Base-by-base conservation (phyloP, 2,329 filamentous ascomycete species). In the Tolypocladium pustulatum region DNA sequence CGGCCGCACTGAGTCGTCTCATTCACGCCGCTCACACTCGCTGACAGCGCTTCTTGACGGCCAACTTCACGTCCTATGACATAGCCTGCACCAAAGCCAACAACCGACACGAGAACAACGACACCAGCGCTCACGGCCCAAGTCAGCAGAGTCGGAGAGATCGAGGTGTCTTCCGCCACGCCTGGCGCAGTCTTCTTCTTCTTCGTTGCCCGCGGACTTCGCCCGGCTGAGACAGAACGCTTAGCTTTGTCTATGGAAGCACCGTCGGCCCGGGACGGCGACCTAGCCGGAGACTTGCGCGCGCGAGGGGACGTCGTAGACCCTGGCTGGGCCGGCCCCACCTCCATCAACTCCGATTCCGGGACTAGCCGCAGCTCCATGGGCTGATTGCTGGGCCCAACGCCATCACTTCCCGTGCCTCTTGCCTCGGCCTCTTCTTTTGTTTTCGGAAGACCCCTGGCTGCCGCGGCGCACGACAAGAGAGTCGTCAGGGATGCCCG, bases 401-500 rank as follows among this genome's bases (percentile, higher is more conserved):
- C 69, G 30, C 75, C 75, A 30, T 72, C 64, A 54, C 72, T 72
- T 12, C 68, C 64, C 15, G 64, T 60, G 17, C 69, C 62, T 55
- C 71, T 66, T 15, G 70, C 66, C 57, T 77, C 76, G 15, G 69
- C 68, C 58, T 80, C 77, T 55, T 80, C 76, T 55, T 78, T 77
- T 20, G 78, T 75, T 68, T 94, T 96, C 0, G 88, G 85, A 20
- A 94, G 78, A 4, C 89, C 88, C 51, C 94, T 84, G 1, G 93
- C 94, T 0, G 93, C 94, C 3, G 92, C 91, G 0, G 91, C 93
- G 67, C 91, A 96, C n/a, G 93, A 97, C 15, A 99, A 83, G 15
- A 99, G 81, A 0, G 94, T 97, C 0, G 91, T 96, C n/a, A 99
- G 80, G 55, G 91, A 96, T 25, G 94, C 91, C 38, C 94, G 87